phyloP scores from a whole-genome alignment of 2,329 filamentous ascomycete genomes.

The Exophiala oligosperma region DNA sequence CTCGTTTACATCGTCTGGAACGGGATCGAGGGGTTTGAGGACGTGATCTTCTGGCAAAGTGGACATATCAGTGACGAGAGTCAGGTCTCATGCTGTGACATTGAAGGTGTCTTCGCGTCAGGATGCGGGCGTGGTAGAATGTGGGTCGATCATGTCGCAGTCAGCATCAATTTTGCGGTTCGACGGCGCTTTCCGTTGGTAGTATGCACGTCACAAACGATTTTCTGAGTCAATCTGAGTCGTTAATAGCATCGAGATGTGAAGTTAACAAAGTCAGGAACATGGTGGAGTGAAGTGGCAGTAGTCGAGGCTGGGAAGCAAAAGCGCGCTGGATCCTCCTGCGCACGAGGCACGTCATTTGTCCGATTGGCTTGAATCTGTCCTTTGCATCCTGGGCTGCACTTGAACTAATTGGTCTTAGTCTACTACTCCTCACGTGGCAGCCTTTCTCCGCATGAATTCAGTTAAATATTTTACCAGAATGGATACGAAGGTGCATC shows the following conservation, averaged over 20 bases:
- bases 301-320: constrained; percentile 7
- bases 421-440: neutral
- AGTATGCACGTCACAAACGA: neutral
- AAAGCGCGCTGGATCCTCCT: neutral
- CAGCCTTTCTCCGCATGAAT: neutral
- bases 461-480: neutral
- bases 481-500: too few relatives aligned
- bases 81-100: constrained; percentile 21
- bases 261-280: neutral
- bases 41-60: constrained; percentile 40
- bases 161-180: neutral
- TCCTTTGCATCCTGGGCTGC: neutral
- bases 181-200: neutral
- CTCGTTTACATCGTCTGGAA: constrained; percentile 52
- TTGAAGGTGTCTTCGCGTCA: constrained; percentile 5
- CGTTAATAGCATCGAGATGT: neutral
- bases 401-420: neutral
- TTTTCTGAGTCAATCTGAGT: neutral
- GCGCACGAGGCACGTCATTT: constrained; percentile 3
- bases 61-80: constrained; percentile 23
- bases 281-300: constrained; percentile 3
- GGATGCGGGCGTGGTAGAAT: neutral
- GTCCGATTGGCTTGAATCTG: constrained; percentile 4
- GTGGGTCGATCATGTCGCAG: constrained; percentile 5
- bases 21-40: constrained; percentile 45